Conservation (phyloP, 805 yeast species). For the Yamadazyma takamatsuzukensis region DNA sequence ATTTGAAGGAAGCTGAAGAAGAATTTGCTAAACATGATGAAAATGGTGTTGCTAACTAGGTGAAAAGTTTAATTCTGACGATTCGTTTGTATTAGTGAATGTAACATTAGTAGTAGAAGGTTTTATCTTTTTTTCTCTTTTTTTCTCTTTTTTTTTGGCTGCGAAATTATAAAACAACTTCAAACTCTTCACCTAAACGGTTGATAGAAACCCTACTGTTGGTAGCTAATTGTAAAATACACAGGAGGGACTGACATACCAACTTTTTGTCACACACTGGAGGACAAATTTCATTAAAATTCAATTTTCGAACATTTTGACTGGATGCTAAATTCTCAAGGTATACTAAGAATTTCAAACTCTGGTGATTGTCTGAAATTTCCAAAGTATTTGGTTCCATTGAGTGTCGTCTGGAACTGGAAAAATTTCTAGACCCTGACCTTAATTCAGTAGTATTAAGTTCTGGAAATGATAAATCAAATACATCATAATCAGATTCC, state of each 20-base stretch:
- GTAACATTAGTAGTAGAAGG: too few species aligned
- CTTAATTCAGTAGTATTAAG: conserved; percentile 10
- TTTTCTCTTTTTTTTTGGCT: not conserved
- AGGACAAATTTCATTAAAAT: conserved; percentile 10
- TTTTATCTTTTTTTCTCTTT: too few species aligned
- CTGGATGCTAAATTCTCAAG: not conserved
- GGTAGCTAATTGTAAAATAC: conserved; percentile 23
- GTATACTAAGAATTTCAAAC: not conserved
- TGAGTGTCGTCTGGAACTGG: conserved; percentile 1
- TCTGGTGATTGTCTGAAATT: conserved; percentile 1
- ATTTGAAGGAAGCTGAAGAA: conserved; percentile 48
- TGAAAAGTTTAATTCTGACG: too few species aligned
- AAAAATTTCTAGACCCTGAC: conserved; percentile 5
- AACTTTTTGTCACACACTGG: conserved; percentile 12
- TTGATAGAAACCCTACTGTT: too few species aligned
- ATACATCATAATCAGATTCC: conserved; percentile 9
- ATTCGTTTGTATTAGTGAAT: too few species aligned
- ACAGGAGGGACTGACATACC: conserved; percentile 26
- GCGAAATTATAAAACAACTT: too few species aligned
- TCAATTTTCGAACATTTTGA: conserved; percentile 1
- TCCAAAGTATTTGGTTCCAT: conserved; percentile 3
- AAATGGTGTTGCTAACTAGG: conserved; percentile 4
- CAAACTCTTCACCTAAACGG: too few species aligned
- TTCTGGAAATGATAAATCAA: conserved; percentile 21
- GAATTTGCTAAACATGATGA: conserved; percentile 49